Conservation (phyloP, 192 early-diverging fungal species). For the Radiomyces spectabilis region DNA sequence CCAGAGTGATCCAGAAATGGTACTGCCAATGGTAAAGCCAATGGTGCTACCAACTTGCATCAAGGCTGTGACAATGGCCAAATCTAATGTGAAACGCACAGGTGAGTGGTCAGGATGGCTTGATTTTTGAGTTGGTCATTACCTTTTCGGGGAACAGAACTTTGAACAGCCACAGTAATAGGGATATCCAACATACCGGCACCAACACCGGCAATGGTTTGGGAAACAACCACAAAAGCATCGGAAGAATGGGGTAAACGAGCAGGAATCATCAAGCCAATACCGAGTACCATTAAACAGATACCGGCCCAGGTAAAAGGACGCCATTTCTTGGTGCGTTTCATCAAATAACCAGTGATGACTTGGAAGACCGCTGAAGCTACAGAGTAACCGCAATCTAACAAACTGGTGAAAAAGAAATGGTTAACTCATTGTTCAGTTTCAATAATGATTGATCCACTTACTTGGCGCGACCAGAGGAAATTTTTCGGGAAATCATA, state of each 20-base stretch:
- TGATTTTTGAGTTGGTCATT: no score
- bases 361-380: constrained; percentile 10
- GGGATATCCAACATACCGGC: constrained; percentile 11
- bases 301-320: constrained; percentile 16
- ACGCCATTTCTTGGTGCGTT: constrained; percentile 7
- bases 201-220: constrained; percentile 14
- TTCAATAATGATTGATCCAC: constrained; percentile 1
- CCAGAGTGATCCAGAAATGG: constrained; percentile 20
- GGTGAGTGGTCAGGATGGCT: neutral
- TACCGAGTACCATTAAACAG: constrained; percentile 10
- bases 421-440: neutral
- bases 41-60: constrained; percentile 16
- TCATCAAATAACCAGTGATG: constrained; percentile 10
- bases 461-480: neutral
- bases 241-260: constrained; percentile 12
- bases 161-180: constrained; percentile 11
- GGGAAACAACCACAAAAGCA: constrained; percentile 14
- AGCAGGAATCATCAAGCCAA: constrained; percentile 26
- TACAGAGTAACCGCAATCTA: constrained; percentile 14
- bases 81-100: constrained; percentile 6
- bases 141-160: constrained; percentile 18
- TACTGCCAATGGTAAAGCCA: constrained; percentile 12
- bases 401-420: neutral
- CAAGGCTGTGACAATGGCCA: constrained; percentile 28
- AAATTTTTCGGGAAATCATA: constrained; percentile 6